Base-by-base conservation (phyloP, 768 basidiomycete genomes). In the Sporobolomyces pararoseus region DNA sequence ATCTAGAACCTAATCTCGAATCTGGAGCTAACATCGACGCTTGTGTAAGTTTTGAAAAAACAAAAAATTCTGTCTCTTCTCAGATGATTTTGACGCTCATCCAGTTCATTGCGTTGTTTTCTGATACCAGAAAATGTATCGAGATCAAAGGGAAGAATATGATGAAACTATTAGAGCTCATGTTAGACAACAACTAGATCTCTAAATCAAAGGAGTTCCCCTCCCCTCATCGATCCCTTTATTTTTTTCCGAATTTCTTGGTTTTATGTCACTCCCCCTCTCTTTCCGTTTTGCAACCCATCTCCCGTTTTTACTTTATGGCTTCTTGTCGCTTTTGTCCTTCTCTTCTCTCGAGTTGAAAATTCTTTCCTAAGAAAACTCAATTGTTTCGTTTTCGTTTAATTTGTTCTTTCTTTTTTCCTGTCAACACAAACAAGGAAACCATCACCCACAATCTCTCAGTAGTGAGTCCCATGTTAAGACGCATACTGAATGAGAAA, bases 1-100 rank as follows among this genome's bases (percentile, higher is more conserved):
- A 21, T 19, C 12, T 17, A 88, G 95, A 98, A 82, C 96, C 96
- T 32, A 99, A 99, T 80, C 84, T 97, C 55, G 96, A 99, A 81
- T 92, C 90, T 68, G 93, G 93, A 25, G 96, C 96, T 60, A 97
- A 96, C 81, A 89, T 99, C 71, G 76, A 75, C 57, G 76, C 73
- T 53, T 73, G 72, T 66, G 71, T 76, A 50, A 42, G 75, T 58
- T 53, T 4, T n/a, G n/a, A n/a, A n/a, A n/a, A n/a, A n/a, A n/a
- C n/a, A n/a, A n/a, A n/a, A n/a, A 32, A 7, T 47, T 42, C 59
- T 25, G 23, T 16, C 46, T 47, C 46, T 47, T 23, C n/a, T n/a
- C n/a, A n/a, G n/a, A n/a, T n/a, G n/a, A n/a, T n/a, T n/a, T n/a
- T n/a, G n/a, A n/a, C n/a, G n/a, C n/a, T n/a, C n/a, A n/a, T n/a